Evolutionary conservation across 495 filamentous ascomycete genomes (phyloP), one percentile per base, ranked within the genome.

Genomic region (Xylaria curta): DNA sequence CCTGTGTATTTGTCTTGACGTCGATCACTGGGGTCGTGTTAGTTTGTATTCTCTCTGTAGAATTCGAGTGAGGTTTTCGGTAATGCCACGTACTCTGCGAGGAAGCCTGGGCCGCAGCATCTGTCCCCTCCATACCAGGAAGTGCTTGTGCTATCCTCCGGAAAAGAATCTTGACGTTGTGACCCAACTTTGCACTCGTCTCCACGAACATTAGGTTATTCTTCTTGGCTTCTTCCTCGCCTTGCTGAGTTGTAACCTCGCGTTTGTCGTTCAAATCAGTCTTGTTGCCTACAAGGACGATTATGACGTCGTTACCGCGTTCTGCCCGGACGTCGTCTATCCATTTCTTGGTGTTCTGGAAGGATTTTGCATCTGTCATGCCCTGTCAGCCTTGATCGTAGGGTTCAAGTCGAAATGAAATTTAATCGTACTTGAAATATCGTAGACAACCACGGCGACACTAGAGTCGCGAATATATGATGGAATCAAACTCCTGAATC

Each of bases 331-430:
- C 96, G 79, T 99, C 96, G 78, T 99, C 96, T 62, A 99, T 96
- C 96, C 96, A 99, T 90, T 99, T 99, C 72, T 93, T 88, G 33
- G 96, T 98, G 82, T 99, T 97, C 78, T 96, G 91, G 87, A 99
- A 99, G 69, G 93, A 95, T 80, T 97, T 97, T 71, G 91, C 89
- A 79, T 95, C 89, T 91, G 69, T 19, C 53, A 59, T 60, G 15
- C 15, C 49, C 42, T 70, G 67, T 81, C 67, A 78, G 74, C 40
- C 40, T 56, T 28, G 24, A 33, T 8, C 21, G 47, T 46, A n/a
- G 49, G 54, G 47, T 46, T n/a, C 49, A 70, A 31, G 13, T 17
- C 36, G 49, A 60, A 28, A 28, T 12, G 44, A 60, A 49, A 44
- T 28, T 7, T 12, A 26, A 12, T 49, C 84, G 65, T 80, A 89